Conservation (phyloP, 2,329 filamentous ascomycete species). For the Penicillium frequentans region DNA sequence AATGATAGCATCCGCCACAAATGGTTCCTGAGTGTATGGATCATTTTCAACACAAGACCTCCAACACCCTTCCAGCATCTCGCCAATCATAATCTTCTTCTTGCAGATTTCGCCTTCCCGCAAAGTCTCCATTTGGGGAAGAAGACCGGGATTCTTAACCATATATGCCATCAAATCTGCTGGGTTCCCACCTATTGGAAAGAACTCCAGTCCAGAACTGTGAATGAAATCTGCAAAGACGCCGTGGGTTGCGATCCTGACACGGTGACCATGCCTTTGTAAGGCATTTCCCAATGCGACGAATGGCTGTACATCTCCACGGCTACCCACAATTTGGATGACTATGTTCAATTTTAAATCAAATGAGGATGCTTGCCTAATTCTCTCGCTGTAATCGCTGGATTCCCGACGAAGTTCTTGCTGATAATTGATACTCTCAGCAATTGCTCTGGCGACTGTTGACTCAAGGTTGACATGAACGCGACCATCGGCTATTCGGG, state of each 20-base stretch:
- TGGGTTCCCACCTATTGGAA: slow-evolving; percentile 58
- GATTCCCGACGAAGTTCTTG: slow-evolving; percentile 19
- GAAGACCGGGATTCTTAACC: slow-evolving; percentile 50
- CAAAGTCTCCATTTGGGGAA: slow-evolving; percentile 38
- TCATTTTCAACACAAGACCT: slow-evolving; percentile 39
- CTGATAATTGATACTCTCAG: slow-evolving; percentile 21
- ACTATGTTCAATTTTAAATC: slow-evolving; percentile 51
- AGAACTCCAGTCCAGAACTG: slow-evolving; percentile 57
- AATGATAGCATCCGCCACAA: slow-evolving; percentile 57
- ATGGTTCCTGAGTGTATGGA: slow-evolving; percentile 36
- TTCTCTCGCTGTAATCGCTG: slow-evolving; percentile 8
- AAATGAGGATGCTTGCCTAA: slow-evolving; percentile 1
- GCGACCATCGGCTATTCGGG: slow-evolving; percentile 19
- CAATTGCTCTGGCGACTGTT: slow-evolving; percentile 22
- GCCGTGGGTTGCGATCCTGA: slow-evolving; percentile 58
- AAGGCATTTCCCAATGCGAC: slow-evolving; percentile 56
- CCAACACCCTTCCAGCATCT: slow-evolving; percentile 44
- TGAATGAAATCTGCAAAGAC: slow-evolving; percentile 57
- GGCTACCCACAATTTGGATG: slow-evolving; percentile 59
- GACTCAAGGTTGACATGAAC: slow-evolving; percentile 26
- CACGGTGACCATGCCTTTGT: slow-evolving; percentile 53
- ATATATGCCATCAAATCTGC: slow-evolving; percentile 54
- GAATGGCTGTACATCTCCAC: slow-evolving; percentile 60
- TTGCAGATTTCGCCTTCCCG: slow-evolving; percentile 35
- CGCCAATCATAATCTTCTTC: slow-evolving; percentile 34